Conservation (phyloP, 805 yeast species). For the Candida glaebosa region DNA sequence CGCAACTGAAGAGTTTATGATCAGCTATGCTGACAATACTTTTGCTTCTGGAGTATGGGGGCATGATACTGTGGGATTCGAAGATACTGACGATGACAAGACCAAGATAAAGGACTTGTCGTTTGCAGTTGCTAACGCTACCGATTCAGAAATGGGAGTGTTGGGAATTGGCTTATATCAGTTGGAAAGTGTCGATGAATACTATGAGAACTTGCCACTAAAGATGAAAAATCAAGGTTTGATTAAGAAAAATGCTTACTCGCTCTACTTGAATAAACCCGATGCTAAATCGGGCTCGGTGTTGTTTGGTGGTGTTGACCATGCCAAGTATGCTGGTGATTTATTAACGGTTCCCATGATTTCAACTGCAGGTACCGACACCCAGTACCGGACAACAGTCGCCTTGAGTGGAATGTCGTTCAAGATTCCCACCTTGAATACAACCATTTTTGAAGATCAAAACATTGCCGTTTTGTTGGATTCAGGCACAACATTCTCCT, state of each 20-base stretch:
- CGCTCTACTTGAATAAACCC: constrained; percentile 23
- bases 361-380: not conserved
- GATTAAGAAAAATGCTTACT: constrained; percentile 27
- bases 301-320: constrained; percentile 27
- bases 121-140: constrained; percentile 13
- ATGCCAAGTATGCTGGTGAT: constrained; percentile 22
- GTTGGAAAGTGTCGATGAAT: constrained; percentile 14
- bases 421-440: constrained; percentile 14
- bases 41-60: constrained; percentile 52
- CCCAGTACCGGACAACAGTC: constrained; percentile 14
- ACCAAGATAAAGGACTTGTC: constrained; percentile 6
- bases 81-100: constrained; percentile 11
- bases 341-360: constrained; percentile 23
- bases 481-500: constrained; percentile 43
- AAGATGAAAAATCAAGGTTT: constrained; percentile 26
- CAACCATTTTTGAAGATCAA: constrained; percentile 1
- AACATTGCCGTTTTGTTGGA: constrained; percentile 4
- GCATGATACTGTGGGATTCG: constrained; percentile 30
- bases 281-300: constrained; percentile 20
- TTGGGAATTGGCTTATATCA: constrained; percentile 21
- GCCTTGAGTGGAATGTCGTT: constrained; percentile 12
- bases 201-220: constrained; percentile 28
- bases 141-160: constrained; percentile 18
- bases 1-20: constrained; percentile 4
- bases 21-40: constrained; percentile 44